Base-by-base conservation (phyloP, 257 asterid species). In the Solanum dulcamara region DNA sequence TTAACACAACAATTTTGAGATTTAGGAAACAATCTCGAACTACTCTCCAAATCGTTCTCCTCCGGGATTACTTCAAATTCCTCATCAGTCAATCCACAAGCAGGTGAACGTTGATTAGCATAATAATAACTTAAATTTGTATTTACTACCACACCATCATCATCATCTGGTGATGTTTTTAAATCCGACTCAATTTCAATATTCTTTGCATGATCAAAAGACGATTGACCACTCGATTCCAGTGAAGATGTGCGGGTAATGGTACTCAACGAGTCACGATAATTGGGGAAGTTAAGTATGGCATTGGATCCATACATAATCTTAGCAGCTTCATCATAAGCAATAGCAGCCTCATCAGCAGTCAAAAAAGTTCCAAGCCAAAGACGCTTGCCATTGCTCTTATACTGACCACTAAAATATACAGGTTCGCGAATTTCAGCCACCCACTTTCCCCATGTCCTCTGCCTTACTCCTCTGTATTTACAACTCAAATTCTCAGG, bases 401-500 rank as follows among this genome's bases (percentile, higher is more conserved):
- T 79, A 46, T 3, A 18, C 28, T 24, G 5, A 8, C 46, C 67
- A 30, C 33, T 62, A 11, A 7, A 2, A 38, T 14, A 46, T 5
- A 28, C 85, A 9, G 91, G 89, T 3, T 83, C 62, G 1, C 91
- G 85, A 33, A 89, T 89, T 87, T 89, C 91, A 6, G 91, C 89
- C 5, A 89, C 91, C 91, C 91, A 89, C 10, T 85, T 87, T 4
- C 91, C 91, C 91, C 91, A 89, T 14, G 48, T 86, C 84, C 91
- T 85, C 84, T 89, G 91, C 30, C 91, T 64, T 1, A 89, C 91
- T 55, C 91, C 91, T 42, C 91, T 82, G 80, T 74, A 89, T 20
- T 6, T 24, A 42, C 67, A 86, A 10, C 57, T 4, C 4, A 70
- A 77, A 79, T 89, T 89, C 48, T 89, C 91, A 0, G 91, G 91